phyloP scores from a whole-genome alignment of 1,139 yeast genomes.

The Pichia sp. region DNA sequence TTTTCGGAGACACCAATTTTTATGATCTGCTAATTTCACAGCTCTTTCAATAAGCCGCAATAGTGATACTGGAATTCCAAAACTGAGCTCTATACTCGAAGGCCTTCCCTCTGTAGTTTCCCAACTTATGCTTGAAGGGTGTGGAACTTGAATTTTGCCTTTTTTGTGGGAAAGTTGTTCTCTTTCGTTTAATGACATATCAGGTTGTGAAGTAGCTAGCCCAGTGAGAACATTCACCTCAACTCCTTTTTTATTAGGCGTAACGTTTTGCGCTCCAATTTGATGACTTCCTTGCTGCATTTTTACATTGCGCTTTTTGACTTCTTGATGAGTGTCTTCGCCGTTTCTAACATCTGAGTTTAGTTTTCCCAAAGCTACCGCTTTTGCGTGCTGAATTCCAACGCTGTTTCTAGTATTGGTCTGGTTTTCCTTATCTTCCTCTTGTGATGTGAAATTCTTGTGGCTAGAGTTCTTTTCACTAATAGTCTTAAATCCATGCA shows the following conservation, averaged over 20 bases:
- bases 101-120: slow-evolving; percentile 9
- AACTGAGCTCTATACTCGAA: slow-evolving; percentile 39
- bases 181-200: slow-evolving; percentile 16
- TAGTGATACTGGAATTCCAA: slow-evolving; percentile 46
- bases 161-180: slow-evolving; percentile 17
- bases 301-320: too few species aligned
- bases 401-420: too few species aligned
- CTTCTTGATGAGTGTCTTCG: too few species aligned
- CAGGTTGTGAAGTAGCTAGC: slow-evolving; percentile 11
- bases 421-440: too few species aligned
- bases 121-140: slow-evolving; percentile 18
- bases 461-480: too few species aligned
- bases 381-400: too few species aligned
- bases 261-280: too few species aligned
- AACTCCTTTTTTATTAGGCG: not conserved
- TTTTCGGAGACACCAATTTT: slow-evolving; percentile 43
- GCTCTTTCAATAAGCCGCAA: slow-evolving; percentile 43
- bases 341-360: too few species aligned
- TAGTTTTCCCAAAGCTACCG: too few species aligned
- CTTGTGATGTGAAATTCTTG: too few species aligned
- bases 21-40: slow-evolving; percentile 49
- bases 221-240: slow-evolving; percentile 22
- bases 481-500: too few species aligned
- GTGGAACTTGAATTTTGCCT: slow-evolving; percentile 14
- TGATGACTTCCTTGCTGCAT: not conserved